Percentiles rank a stretch among this genome's conserved stretches.
phyloP scores from a whole-genome alignment of 441 rosid species.

The Hura crepitans region DNA sequence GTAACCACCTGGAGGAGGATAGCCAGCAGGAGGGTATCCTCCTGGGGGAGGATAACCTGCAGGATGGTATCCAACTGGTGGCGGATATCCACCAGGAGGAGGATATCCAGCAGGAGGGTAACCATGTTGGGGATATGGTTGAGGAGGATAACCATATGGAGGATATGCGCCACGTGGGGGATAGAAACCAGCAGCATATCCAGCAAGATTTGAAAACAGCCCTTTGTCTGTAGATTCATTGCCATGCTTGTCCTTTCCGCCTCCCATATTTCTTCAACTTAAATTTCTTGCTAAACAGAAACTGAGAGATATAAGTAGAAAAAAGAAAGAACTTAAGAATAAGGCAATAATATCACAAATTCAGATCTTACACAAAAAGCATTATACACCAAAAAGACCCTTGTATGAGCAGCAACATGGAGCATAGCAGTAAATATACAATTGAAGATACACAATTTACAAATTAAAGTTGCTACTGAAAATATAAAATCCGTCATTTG shows the following conservation, averaged over 20 bases:
- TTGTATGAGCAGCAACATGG: not conserved
- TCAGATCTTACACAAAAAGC: not conserved
- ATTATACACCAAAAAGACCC: not conserved
- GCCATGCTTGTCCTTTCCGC: slow-evolving; percentile 38
- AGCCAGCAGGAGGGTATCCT: slow-evolving; percentile 40
- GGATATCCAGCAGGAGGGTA: slow-evolving; percentile 45
- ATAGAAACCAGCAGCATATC: slow-evolving; percentile 46
- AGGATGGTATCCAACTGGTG: slow-evolving; percentile 34
- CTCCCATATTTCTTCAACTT: slow-evolving; percentile 49
- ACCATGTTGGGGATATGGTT: slow-evolving; percentile 37
- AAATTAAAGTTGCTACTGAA: not conserved
- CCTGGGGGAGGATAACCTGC: slow-evolving; percentile 41
- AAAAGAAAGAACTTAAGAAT: not conserved
- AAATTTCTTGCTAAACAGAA: slow-evolving; percentile 21
- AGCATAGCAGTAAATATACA: not conserved
- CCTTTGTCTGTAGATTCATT: slow-evolving; percentile 54
- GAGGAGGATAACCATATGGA: slow-evolving; percentile 45
- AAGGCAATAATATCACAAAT: not conserved
- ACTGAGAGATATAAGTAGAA: not conserved
- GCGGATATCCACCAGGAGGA: slow-evolving; percentile 36
- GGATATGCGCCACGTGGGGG: slow-evolving; percentile 36
- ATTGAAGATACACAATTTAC: not conserved
- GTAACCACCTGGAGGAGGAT: slow-evolving; percentile 35
- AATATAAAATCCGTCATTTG: not conserved
- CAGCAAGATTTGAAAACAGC: slow-evolving; percentile 54